Conservation (phyloP, 306 rosid genomes). For the Malus asiatica region DNA sequence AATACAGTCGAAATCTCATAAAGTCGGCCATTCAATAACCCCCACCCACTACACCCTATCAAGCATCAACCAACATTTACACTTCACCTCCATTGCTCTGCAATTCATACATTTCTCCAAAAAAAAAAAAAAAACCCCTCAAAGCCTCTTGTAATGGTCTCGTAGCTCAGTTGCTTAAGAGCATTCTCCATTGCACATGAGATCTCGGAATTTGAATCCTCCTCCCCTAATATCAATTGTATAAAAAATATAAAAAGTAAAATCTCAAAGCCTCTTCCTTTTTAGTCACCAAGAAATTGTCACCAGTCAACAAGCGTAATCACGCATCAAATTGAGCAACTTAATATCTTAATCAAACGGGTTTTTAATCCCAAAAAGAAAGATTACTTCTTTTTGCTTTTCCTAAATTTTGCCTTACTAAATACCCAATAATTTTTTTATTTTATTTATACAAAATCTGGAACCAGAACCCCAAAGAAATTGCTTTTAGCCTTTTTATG, state of each 20-base stretch:
- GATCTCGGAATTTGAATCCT: not conserved
- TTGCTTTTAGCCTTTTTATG: not conserved
- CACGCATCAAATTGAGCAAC: not conserved
- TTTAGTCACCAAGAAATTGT: not conserved
- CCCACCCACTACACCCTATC: constrained; percentile 32
- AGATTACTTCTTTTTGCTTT: not conserved
- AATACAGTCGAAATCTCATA: constrained; percentile 8
- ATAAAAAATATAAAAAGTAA: too few relatives aligned
- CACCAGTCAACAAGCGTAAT: not conserved
- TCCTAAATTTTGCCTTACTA: not conserved
- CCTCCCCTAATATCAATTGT: not conserved
- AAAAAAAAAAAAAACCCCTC: not conserved
- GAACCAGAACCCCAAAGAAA: not conserved
- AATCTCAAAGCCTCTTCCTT: constrained; percentile 3
- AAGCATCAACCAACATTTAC: constrained; percentile 23
- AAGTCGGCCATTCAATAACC: constrained; percentile 31
- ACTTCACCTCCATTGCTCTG: constrained; percentile 13
- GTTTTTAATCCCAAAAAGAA: not conserved
- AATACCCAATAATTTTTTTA: not conserved
- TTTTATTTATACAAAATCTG: not conserved
- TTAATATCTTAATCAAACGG: not conserved
- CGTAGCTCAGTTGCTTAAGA: not conserved
- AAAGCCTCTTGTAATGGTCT: not conserved
- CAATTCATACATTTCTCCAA: not conserved
- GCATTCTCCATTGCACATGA: not conserved